phyloP scores from a whole-genome alignment of 2,329 filamentous ascomycete genomes.

The Pseudocercospora ulei region DNA sequence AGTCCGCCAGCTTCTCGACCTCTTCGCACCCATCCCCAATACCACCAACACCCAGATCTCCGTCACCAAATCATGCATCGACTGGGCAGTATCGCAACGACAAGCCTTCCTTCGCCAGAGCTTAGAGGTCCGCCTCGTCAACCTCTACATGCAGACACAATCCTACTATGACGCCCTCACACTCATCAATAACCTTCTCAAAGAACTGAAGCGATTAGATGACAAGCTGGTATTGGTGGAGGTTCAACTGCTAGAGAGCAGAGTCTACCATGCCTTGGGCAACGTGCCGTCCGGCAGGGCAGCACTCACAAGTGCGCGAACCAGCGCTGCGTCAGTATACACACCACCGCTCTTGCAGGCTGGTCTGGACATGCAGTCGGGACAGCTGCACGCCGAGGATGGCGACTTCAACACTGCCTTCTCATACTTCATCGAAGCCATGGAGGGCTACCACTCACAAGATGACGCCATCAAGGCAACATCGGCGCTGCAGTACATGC shows the following conservation, averaged over 20 bases:
- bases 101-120: slow-evolving; percentile 95
- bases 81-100: slow-evolving; percentile 92
- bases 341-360: slow-evolving; percentile 90
- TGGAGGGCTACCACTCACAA: slow-evolving; percentile 91
- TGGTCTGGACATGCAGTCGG: slow-evolving; percentile 96
- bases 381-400: slow-evolving; percentile 96
- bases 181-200: slow-evolving; percentile 89
- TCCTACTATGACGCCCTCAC: slow-evolving; percentile 94
- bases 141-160: slow-evolving; percentile 92
- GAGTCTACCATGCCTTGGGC: slow-evolving; percentile 92
- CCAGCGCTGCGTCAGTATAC: slow-evolving; percentile 92
- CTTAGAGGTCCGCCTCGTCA: slow-evolving; percentile 88
- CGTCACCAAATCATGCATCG: slow-evolving; percentile 98
- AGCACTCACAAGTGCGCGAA: slow-evolving; percentile 85
- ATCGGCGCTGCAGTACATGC: slow-evolving; percentile 95
- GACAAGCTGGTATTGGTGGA: slow-evolving; percentile 98
- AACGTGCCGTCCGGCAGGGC: slow-evolving; percentile 94
- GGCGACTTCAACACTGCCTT: slow-evolving; percentile 98
- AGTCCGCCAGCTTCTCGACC: slow-evolving; percentile 90
- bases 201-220: slow-evolving; percentile 93
- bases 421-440: slow-evolving; percentile 97
- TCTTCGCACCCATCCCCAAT: slow-evolving; percentile 87
- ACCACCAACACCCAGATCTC: slow-evolving; percentile 87
- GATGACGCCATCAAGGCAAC: slow-evolving; percentile 84
- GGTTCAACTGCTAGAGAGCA: slow-evolving; percentile 91